phyloP scores from a whole-genome alignment of 2,329 filamentous ascomycete genomes.

The Exophiala viscosa region DNA sequence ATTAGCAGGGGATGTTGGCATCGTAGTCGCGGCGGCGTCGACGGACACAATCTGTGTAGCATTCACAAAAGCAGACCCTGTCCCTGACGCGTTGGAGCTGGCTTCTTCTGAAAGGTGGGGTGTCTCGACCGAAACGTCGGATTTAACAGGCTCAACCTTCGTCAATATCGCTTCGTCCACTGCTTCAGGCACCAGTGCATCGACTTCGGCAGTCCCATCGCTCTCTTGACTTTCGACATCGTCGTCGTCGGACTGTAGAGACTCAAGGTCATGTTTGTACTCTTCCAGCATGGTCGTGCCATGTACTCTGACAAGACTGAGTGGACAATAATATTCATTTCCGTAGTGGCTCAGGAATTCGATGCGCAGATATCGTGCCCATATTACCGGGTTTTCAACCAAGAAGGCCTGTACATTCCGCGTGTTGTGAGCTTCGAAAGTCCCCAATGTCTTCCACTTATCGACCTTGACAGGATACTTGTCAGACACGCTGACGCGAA shows the following conservation, averaged over 20 bases:
- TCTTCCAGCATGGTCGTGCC: constrained; percentile 93
- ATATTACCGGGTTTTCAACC: constrained; percentile 91
- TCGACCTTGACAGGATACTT: constrained; percentile 89
- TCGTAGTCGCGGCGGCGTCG: not conserved
- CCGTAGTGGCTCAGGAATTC: constrained; percentile 93
- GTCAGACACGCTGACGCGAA: constrained; percentile 88
- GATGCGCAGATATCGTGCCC: constrained; percentile 86
- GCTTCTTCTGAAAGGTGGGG: constrained; percentile 1
- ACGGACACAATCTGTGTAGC: not conserved
- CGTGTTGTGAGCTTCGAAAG: constrained; percentile 86
- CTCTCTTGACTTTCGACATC: constrained; percentile 25
- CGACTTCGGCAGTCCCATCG: constrained; percentile 21
- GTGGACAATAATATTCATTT: constrained; percentile 92
- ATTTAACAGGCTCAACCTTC: constrained; percentile 21
- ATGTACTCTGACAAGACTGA: constrained; percentile 86
- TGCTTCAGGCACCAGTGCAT: constrained; percentile 13
- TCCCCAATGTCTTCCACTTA: constrained; percentile 84
- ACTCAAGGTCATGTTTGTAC: constrained; percentile 80
- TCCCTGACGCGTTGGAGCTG: not conserved
- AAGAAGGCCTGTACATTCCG: constrained; percentile 92
- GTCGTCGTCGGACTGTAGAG: constrained; percentile 56
- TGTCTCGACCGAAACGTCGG: constrained; percentile 35
- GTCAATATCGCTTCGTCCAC: constrained; percentile 24
- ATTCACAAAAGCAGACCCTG: not conserved
- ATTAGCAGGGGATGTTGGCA: constrained; percentile 9